These are phyloP conservation scores for Acanthamoeba sp. DNA, from an alignment of 208 protist genomes.

Conservation along the genomic window DNA sequence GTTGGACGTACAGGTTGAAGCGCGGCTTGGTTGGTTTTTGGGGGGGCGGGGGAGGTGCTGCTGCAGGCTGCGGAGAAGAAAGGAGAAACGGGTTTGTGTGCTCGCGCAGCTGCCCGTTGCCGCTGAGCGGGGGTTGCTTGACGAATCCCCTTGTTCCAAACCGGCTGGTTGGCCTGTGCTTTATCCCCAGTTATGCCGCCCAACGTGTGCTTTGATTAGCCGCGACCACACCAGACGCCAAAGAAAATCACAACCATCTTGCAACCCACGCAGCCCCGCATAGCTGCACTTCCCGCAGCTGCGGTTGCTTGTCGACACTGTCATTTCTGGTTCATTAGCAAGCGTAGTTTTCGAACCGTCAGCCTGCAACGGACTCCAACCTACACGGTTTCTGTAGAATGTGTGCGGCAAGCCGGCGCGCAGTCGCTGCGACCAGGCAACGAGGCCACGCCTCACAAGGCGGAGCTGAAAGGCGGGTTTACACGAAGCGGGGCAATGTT, in stretches of 20 bases:
- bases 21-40: neutral
- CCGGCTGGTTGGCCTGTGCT: neutral
- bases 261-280: neutral
- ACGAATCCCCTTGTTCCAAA: neutral
- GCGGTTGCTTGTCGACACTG: neutral
- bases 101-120: neutral
- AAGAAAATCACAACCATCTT: neutral
- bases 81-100: neutral
- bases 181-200: no score
- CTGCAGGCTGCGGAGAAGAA: conserved; percentile 13
- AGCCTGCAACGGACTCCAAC: neutral
- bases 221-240: neutral
- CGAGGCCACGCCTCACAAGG: no score
- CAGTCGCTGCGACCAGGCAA: no score
- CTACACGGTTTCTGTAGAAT: neutral
- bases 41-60: neutral
- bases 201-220: neutral
- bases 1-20: neutral
- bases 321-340: neutral
- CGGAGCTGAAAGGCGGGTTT: neutral
- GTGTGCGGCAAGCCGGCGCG: no score
- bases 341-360: neutral
- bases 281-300: neutral
- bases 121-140: neutral
- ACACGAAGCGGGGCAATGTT: neutral